These are phyloP conservation scores for Diaporthe sp. DNA, from an alignment of 2,329 filamentous ascomycete genomes.

Conservation along the genomic window DNA sequence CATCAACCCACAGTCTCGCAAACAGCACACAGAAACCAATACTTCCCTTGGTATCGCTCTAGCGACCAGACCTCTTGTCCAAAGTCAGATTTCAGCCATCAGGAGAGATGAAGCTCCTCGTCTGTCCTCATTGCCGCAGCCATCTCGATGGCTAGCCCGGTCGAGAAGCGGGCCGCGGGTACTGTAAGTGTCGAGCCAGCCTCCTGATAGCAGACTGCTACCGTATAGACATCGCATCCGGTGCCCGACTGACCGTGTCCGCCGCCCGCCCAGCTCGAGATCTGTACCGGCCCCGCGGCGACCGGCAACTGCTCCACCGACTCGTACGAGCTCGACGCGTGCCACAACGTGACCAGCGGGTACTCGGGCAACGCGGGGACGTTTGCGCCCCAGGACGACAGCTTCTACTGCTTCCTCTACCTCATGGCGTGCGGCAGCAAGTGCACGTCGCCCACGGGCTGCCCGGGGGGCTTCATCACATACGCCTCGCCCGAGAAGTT, in stretches of 20 bases:
- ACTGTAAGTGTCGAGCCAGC: constrained; percentile 57
- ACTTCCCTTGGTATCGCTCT: neutral
- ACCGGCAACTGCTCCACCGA: constrained; percentile 62
- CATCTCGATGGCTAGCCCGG: constrained; percentile 43
- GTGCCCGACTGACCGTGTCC: neutral
- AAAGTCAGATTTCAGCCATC: neutral
- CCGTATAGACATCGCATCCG: neutral
- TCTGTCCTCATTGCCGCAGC: constrained; percentile 37
- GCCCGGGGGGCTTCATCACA: constrained; percentile 64
- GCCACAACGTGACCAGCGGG: constrained; percentile 60
- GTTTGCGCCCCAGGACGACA: constrained; percentile 65
- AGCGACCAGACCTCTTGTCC: neutral
- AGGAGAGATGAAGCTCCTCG: constrained; percentile 37
- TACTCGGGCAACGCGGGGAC: constrained; percentile 60
- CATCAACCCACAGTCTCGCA: neutral
- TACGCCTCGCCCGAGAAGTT: constrained; percentile 62
- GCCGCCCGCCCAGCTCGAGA: constrained; percentile 55
- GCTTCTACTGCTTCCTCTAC: constrained; percentile 64
- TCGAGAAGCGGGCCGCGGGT: constrained; percentile 58
- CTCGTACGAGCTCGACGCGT: constrained; percentile 59
- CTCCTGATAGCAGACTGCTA: neutral
- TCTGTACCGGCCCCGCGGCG: constrained; percentile 65
- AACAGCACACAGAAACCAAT: neutral
- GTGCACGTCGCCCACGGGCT: constrained; percentile 66
- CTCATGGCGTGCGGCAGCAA: constrained; percentile 56